Conservation (phyloP, 495 filamentous ascomycete genomes). For the Annulohypoxylon bovei region DNA sequence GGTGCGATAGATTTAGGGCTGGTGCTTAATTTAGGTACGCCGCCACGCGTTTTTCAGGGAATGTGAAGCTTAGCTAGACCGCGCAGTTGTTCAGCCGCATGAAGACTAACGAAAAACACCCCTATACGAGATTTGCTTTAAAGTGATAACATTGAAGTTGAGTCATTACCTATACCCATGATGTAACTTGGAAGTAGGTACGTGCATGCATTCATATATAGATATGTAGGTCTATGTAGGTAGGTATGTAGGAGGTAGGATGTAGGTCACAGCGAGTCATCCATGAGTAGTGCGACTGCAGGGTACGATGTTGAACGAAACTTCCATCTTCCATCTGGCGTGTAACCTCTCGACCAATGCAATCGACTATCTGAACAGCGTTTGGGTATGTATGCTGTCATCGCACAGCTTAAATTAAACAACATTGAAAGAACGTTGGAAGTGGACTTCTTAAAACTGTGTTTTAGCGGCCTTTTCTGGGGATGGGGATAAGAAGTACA, state of each 20-base stretch:
- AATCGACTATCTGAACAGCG: not conserved
- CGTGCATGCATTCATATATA: not conserved
- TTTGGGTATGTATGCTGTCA: not conserved
- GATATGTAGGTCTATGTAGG: not conserved
- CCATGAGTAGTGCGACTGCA: not conserved
- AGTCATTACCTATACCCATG: not conserved
- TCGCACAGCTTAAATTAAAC: constrained; percentile 4
- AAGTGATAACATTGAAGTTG: not conserved
- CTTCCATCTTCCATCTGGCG: not conserved
- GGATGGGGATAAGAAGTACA: not conserved
- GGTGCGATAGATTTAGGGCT: not conserved
- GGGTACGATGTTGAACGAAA: not conserved
- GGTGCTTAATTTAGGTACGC: constrained; percentile 2
- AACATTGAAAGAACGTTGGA: not conserved
- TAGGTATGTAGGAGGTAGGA: not conserved
- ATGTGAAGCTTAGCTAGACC: not conserved
- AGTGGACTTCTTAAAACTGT: constrained; percentile 20
- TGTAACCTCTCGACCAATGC: not conserved
- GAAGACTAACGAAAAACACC: not conserved
- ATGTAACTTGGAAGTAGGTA: not conserved
- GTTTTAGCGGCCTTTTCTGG: constrained; percentile 20
- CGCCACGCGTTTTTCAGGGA: constrained; percentile 4
- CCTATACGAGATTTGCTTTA: not conserved
- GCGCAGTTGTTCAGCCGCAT: constrained; percentile 2
- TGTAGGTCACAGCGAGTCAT: too few species aligned